Percentiles rank a stretch among this genome's conserved stretches.
Conservation (phyloP, 331 rosid genomes). For the Rosa hybrid region DNA sequence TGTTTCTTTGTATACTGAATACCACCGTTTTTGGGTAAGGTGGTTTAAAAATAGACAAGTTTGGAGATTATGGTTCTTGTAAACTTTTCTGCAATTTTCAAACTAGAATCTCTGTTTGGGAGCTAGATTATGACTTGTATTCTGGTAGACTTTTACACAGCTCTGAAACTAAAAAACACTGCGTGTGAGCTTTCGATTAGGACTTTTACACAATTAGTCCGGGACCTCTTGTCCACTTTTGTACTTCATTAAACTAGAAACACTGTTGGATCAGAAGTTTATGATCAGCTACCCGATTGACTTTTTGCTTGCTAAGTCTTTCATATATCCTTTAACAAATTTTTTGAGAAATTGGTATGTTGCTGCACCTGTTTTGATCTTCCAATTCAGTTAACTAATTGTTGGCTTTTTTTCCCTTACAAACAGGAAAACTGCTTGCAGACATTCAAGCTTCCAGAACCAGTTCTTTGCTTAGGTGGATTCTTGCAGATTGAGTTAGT, state of each 20-base stretch:
- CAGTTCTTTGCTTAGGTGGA: conserved; percentile 91
- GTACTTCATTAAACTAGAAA: background rate
- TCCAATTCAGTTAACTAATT: conserved; percentile 10
- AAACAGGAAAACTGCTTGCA: conserved; percentile 65
- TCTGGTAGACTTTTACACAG: background rate
- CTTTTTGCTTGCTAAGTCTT: background rate
- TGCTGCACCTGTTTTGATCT: background rate
- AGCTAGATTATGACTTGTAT: background rate
- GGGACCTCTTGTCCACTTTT: background rate
- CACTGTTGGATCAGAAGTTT: background rate
- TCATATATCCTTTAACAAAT: background rate
- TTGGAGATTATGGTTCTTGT: background rate
- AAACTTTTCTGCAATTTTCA: background rate
- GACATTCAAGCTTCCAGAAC: conserved; percentile 82
- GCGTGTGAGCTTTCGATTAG: background rate
- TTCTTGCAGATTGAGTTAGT: conserved; percentile 85
- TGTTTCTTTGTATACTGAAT: background rate
- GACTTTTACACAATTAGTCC: background rate
- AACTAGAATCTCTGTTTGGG: background rate
- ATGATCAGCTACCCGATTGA: background rate
- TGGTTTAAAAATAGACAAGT: background rate
- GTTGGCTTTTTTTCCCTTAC: conserved; percentile 10
- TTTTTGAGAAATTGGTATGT: background rate
- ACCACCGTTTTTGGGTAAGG: background rate
- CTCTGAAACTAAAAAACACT: background rate